Evolutionary conservation across 83 land plant genomes (phyloP).

Genomic region (Diphasiastrum complanatum): DNA sequence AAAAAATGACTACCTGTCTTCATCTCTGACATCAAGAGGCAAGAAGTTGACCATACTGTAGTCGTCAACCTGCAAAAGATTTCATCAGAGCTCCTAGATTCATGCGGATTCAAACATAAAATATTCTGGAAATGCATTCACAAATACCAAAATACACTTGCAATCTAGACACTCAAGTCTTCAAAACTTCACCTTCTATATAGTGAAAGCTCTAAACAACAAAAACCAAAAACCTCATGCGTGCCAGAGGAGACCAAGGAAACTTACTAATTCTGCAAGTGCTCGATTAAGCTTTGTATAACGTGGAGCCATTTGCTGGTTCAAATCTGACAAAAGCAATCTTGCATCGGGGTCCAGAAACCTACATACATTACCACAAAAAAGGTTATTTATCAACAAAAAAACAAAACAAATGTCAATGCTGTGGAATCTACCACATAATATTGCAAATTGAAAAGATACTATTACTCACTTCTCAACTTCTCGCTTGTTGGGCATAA

Average conservation of each 20-base stretch:
- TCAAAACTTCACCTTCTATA: slow-evolving; percentile 3
- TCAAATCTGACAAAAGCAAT: slow-evolving; percentile 61
- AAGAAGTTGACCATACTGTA: slow-evolving; percentile 90
- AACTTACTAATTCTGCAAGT: slow-evolving; percentile 68
- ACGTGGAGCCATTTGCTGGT: slow-evolving; percentile 76
- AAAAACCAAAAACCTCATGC: background rate
- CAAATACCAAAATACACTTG: background rate
- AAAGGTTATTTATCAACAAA: slow-evolving; percentile 1
- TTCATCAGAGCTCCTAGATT: too few relatives aligned
- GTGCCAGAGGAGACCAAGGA: background rate
- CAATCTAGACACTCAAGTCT: background rate
- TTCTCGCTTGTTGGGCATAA: slow-evolving; percentile 74
- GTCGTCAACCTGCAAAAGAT: slow-evolving; percentile 87
- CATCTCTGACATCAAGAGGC: slow-evolving; percentile 89
- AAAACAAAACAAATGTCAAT: slow-evolving; percentile 2
- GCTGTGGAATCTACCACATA: too few relatives aligned
- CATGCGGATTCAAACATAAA: slow-evolving; percentile 6
- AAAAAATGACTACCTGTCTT: slow-evolving; percentile 52
- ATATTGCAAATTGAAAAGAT: background rate
- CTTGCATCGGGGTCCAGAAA: slow-evolving; percentile 79
- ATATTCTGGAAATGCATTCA: background rate
- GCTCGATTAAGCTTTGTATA: slow-evolving; percentile 73
- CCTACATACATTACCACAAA: slow-evolving; percentile 25
- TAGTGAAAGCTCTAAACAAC: background rate
- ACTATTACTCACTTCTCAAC: slow-evolving; percentile 49